phyloP scores from a whole-genome alignment of 495 filamentous ascomycete species.

The Copromyces sp. region DNA sequence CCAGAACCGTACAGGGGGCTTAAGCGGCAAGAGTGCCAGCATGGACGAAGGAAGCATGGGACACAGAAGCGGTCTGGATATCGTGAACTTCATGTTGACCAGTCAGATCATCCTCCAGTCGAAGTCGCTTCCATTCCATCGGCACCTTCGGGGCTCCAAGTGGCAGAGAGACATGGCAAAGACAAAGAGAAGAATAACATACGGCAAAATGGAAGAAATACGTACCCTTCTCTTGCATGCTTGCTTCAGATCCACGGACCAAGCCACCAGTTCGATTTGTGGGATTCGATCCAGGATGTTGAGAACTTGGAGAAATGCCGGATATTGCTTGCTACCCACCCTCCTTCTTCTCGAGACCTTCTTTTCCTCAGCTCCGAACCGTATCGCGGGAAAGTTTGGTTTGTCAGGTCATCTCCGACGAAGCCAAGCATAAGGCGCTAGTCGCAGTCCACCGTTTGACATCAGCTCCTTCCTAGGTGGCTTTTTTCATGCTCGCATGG shows the following conservation, averaged over 20 bases:
- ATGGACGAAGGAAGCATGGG: neutral
- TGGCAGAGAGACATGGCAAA: neutral
- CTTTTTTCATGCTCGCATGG: neutral
- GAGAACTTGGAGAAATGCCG: neutral
- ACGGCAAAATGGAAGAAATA: neutral
- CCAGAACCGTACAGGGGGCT: neutral
- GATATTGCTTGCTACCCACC: neutral
- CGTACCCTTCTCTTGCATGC: neutral
- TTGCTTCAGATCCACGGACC: neutral
- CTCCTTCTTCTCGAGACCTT: neutral
- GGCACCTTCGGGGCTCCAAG: neutral
- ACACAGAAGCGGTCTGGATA: neutral
- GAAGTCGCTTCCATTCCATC: neutral
- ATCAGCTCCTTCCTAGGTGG: neutral
- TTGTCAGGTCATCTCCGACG: neutral
- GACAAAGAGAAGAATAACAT: no score
- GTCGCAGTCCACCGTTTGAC: neutral
- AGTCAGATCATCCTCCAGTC: no score
- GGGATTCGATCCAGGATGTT: neutral
- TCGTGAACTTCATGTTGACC: neutral
- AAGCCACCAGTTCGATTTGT: neutral
- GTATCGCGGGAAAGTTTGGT: neutral
- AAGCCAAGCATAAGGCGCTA: neutral
- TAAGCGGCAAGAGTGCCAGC: no score
- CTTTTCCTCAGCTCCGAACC: neutral